Conservation (phyloP, 2,329 filamentous ascomycete species). For the Fusarium nodosum region DNA sequence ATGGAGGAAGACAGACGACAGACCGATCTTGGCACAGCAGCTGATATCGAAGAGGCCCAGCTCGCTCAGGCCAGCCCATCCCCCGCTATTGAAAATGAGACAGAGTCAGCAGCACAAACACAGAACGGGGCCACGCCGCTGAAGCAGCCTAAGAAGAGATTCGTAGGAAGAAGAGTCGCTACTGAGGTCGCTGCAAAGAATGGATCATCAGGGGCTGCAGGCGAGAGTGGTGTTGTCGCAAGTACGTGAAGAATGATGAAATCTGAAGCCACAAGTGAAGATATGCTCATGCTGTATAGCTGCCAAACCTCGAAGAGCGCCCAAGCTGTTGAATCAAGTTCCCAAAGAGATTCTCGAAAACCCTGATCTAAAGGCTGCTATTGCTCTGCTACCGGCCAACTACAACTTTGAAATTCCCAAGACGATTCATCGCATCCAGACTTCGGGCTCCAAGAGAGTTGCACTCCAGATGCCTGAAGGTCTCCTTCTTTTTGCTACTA, state of each 20-base stretch:
- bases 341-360: constrained; percentile 89
- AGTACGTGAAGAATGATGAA: constrained; percentile 61
- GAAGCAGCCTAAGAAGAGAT: constrained; percentile 89
- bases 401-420: constrained; percentile 99
- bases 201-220: constrained; percentile 46
- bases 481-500: constrained; percentile 93
- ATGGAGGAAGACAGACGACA: constrained; percentile 85
- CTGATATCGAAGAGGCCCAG: constrained; percentile 70
- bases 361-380: constrained; percentile 86
- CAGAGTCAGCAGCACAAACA: constrained; percentile 36
- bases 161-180: constrained; percentile 85
- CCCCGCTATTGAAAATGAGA: constrained; percentile 34
- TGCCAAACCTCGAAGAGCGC: constrained; percentile 77
- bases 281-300: constrained; percentile 62
- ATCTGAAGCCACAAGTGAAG: constrained; percentile 15
- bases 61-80: constrained; percentile 51
- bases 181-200: constrained; percentile 69
- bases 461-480: constrained; percentile 99
- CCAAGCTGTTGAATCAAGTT: constrained; percentile 90
- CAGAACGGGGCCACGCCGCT: constrained; percentile 59
- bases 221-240: constrained; percentile 56
- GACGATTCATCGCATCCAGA: constrained; percentile 93
- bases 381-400: constrained; percentile 89
- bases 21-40: constrained; percentile 77
- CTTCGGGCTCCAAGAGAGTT: constrained; percentile 81